Percentiles rank a stretch among this genome's conserved stretches.
phyloP scores from a whole-genome alignment of 108 stramenopile genomes.

The Nitzschia palea region DNA sequence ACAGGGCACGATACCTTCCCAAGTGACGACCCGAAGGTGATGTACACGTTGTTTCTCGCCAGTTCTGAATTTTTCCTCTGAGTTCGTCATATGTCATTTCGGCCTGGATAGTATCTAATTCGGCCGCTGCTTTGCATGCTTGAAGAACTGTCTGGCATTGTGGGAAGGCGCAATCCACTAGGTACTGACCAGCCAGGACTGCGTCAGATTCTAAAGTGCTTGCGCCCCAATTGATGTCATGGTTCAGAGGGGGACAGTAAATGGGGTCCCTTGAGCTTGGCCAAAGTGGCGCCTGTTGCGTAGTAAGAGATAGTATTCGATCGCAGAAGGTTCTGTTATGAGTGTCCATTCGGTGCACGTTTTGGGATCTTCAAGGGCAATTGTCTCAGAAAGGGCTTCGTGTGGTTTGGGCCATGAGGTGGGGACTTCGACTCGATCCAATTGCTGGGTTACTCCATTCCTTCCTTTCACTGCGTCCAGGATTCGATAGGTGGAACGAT shows the following conservation, averaged over 20 bases:
- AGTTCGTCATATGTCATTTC: not conserved
- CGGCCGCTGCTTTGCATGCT: not conserved
- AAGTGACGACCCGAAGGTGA: not conserved
- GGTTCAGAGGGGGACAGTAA: not conserved
- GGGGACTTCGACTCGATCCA: not conserved
- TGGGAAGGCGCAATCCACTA: not conserved
- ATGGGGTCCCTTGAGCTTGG: too few species aligned
- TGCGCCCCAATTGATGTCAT: not conserved
- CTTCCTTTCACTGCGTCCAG: not conserved
- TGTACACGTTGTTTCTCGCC: not conserved
- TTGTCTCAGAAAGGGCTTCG: not conserved
- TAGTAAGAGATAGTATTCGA: not conserved
- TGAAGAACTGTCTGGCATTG: not conserved
- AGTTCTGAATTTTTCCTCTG: not conserved
- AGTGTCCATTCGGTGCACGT: not conserved
- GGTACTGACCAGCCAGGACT: not conserved
- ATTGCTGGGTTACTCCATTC: not conserved
- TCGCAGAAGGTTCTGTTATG: not conserved
- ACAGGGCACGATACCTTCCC: not conserved
- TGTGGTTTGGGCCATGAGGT: not conserved
- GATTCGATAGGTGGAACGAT: not conserved
- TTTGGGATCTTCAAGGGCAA: not conserved
- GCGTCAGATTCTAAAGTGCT: not conserved
- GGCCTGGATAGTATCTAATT: not conserved
- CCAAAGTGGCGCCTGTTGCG: slow-evolving; percentile 1